Base-by-base conservation (phyloP, 805 yeast genomes). In the Jamesozyma rosinii region DNA sequence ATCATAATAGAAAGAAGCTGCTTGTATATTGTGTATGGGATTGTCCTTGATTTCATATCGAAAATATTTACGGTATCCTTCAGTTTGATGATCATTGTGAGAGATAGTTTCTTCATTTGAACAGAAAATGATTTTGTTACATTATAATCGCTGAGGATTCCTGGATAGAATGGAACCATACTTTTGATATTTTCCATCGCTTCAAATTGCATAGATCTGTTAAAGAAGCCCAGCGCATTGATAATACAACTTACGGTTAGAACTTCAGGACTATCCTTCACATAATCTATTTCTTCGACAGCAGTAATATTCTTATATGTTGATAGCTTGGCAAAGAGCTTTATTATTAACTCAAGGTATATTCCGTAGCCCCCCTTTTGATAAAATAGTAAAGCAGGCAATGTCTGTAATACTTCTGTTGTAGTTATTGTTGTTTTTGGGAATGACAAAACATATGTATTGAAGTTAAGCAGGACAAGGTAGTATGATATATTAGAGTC, bases 351-450 rank as follows among this genome's bases (percentile, higher is more conserved):
- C 1, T 54, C 53, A 9, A 44, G 39, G 34, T 58, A 58, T n/a
- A 53, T 15, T 35, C 44, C 52, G 43, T 70, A 71, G 3, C 79
- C 79, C 8, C 72, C 75, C 35, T 64, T 55, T 51, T 79, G 80
- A 44, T 78, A 63, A 37, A 79, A 69, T n/a, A 72, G 55, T 20
- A 78, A 66, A 2, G 64, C 66, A 26, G 66, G 67, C n/a, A 67
- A 44, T 1, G 70, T 65, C 35, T 66, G 60, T 4, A 65, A 35
- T 29, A 54, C 58, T 32, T 59, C 68, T 14, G 55, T 52, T 8
- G 56, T 55, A 1, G 54, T 48, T 5, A 54, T 46, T 4, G 59
- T 48, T 1, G 61, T 49, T 39, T 57, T 58, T 1, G 68, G 58
- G 42, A 61, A 64, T 3, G 63, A 54, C 44, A 63, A 50, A 29